Evolutionary conservation across 2,329 filamentous ascomycete genomes (phyloP), one percentile per base, ranked within the genome.

Genomic region (Fusarium pseudograminearum): DNA sequence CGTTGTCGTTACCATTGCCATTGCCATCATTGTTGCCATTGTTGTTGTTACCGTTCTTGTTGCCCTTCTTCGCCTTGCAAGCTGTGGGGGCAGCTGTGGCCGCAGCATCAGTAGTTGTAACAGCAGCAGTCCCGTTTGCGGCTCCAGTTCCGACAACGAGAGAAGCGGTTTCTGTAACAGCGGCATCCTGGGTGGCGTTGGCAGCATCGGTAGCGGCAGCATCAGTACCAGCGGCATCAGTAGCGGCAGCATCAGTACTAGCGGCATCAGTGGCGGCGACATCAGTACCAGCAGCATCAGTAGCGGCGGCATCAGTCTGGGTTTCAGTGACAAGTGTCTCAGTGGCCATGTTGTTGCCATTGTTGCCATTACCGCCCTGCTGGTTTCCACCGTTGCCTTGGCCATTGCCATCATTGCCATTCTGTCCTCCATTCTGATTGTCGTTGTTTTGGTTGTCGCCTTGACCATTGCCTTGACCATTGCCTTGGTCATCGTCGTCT

Each of bases 81-180:
- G 33, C 33, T 5, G 10, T 20, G 11, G 48, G 48, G 12, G 48
- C 18, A 9, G 18, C 48, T 4, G 48, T 52, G 5, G 48, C 48
- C 7, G 24, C 48, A 4, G 36, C 33, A n/a, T 16, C 24, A 1
- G 34, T 30, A 18, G 48, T 40, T 6, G 48, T 30, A 28, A 24
- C 48, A 16, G 48, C 34, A 7, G 7, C 34, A 1, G 48, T 52
- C 4, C 2, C 48, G 1, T 45, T 62, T 9, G 33, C 41, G 12
- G 31, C 44, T 4, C 56, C 54, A 15, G 33, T 42, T 3, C 12
- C 51, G 2, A 12, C 24, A 9, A 12, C 20, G 3, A 42, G 41
- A 2, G 30, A 42, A 30, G 57, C 28, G 3, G 60, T 62, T 5
- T 63, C 31, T 7, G 59, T 28, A 24, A 57, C 56, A 20, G 38